These are phyloP conservation scores for Cucurbita maxima DNA, from an alignment of 306 rosid genomes.

Conservation along the genomic window DNA sequence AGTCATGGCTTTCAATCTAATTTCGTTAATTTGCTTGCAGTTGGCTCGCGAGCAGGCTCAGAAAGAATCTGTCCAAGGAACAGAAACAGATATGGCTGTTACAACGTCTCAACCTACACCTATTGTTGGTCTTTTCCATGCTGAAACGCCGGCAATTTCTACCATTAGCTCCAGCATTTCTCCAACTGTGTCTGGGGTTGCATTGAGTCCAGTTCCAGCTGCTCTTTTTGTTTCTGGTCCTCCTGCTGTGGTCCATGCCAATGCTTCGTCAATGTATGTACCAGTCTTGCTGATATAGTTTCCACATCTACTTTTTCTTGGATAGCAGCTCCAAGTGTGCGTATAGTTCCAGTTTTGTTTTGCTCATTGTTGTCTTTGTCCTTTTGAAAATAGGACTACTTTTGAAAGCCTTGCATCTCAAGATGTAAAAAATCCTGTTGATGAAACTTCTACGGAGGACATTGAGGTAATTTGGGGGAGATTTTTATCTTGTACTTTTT, in stretches of 20 bases:
- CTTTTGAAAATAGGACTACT: conserved; percentile 20
- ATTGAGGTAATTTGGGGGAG: conserved; percentile 41
- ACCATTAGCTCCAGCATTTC: conserved; percentile 25
- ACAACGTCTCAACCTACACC: conserved; percentile 23
- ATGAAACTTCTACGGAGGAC: conserved; percentile 53
- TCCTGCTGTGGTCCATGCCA: conserved; percentile 28
- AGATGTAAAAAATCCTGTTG: conserved; percentile 27
- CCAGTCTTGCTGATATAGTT: conserved; percentile 11
- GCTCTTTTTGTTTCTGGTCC: conserved; percentile 58
- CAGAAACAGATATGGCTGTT: conserved; percentile 32
- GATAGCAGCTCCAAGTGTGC: neutral
- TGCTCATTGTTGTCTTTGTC: conserved; percentile 4
- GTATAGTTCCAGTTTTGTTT: conserved; percentile 5
- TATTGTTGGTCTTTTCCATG: conserved; percentile 20
- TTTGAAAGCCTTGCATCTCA: conserved; percentile 45
- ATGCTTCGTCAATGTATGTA: conserved; percentile 35
- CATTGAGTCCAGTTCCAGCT: conserved; percentile 62
- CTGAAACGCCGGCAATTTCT: conserved; percentile 30
- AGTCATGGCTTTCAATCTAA: conserved; percentile 11
- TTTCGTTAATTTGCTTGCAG: conserved; percentile 31
- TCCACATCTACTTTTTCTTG: neutral
- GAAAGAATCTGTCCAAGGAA: conserved; percentile 42
- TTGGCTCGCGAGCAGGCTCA: conserved; percentile 91
- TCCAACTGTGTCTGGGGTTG: conserved; percentile 34
- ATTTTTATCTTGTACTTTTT: neutral